phyloP scores from a whole-genome alignment of 176 grass and related monocot species.

The Themeda triandra region DNA sequence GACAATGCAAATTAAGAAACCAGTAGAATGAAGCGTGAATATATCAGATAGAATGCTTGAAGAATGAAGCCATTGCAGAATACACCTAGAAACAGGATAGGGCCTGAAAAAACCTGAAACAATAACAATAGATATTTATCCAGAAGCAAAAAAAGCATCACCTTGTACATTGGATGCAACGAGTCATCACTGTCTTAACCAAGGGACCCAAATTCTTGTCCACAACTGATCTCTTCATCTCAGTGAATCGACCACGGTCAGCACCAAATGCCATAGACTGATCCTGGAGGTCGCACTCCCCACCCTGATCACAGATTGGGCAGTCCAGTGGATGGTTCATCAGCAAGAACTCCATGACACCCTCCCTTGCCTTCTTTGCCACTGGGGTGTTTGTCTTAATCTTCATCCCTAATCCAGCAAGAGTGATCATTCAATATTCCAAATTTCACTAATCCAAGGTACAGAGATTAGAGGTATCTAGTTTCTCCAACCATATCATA shows the following conservation, averaged over 20 bases:
- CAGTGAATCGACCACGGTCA: constrained; percentile 92
- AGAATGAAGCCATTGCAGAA: background rate
- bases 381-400: constrained; percentile 94
- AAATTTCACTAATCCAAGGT: background rate
- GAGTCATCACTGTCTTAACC: constrained; percentile 99
- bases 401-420: constrained; percentile 85
- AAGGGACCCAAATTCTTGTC: constrained; percentile 97
- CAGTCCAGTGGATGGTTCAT: constrained; percentile 98
- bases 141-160: constrained; percentile 28
- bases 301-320: constrained; percentile 97
- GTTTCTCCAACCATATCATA: background rate
- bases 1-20: constrained; percentile 10
- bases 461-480: background rate
- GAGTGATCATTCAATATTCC: background rate
- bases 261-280: constrained; percentile 98
- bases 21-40: background rate
- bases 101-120: background rate
- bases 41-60: background rate
- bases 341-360: constrained; percentile 98
- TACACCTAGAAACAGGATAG: background rate
- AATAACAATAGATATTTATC: background rate
- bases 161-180: constrained; percentile 99
- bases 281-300: constrained; percentile 96
- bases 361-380: constrained; percentile 98
- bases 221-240: constrained; percentile 96